A percentile compares a stretch with the other conserved stretches of the same genome.
Evolutionary conservation across 228 moss, liverwort and hornwort genomes (phyloP).

Genomic region (Sphagnum fallax): DNA sequence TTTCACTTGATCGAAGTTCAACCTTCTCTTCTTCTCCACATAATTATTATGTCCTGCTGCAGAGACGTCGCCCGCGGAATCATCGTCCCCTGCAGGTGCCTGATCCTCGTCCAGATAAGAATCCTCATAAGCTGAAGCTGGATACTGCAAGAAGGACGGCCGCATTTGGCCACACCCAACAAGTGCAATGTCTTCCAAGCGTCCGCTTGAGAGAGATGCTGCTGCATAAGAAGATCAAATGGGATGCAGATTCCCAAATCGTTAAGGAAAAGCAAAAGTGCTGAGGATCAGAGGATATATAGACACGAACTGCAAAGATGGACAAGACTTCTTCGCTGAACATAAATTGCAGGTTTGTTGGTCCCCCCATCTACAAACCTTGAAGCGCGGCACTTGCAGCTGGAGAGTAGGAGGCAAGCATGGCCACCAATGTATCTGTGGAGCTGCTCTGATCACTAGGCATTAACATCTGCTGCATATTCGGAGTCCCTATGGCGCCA

Average conservation of each 20-base stretch:
- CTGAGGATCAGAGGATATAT: too few species aligned
- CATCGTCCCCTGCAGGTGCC: conserved; percentile 6
- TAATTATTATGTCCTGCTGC: not conserved
- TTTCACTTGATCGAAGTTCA: conserved; percentile 53
- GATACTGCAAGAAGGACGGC: conserved; percentile 22
- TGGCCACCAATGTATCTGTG: conserved; percentile 69
- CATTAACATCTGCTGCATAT: conserved; percentile 43
- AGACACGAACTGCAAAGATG: too few species aligned
- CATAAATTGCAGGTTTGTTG: too few species aligned
- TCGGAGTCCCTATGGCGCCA: too few species aligned
- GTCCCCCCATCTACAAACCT: too few species aligned
- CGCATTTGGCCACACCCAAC: conserved; percentile 35
- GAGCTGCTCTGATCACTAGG: conserved; percentile 55
- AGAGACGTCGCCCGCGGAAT: conserved; percentile 19
- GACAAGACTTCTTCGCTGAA: too few species aligned
- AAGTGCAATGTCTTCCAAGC: conserved; percentile 37
- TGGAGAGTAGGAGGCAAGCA: conserved; percentile 72
- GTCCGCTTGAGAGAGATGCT: conserved; percentile 11
- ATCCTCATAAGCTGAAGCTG: too few species aligned
- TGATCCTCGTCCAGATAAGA: too few species aligned
- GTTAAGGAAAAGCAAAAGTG: too few species aligned
- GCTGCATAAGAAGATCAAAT: conserved; percentile 9
- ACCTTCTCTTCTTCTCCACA: conserved; percentile 56
- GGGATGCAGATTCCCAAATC: too few species aligned
- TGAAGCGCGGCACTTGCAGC: conserved; percentile 14